Conservation (phyloP, 1,284 basidiomycete genomes). For the Ceraceosorus guamensis region DNA sequence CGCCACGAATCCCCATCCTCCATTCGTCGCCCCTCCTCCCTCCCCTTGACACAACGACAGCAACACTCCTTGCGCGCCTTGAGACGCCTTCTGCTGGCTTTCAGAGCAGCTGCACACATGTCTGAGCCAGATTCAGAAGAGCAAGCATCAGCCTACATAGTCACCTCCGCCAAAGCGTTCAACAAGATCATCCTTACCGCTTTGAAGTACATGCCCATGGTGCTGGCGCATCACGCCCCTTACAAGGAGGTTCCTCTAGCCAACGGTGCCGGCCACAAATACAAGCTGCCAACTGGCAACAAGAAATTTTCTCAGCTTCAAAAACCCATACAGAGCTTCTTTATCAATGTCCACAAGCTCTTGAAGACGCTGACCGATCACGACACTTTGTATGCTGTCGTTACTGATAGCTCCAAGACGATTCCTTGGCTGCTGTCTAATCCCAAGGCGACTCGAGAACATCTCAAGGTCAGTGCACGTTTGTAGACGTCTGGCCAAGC, state of each 20-base stretch:
- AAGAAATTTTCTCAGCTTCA: conserved; percentile 61
- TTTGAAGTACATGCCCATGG: conserved; percentile 81
- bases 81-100: conserved; percentile 63
- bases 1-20: neutral
- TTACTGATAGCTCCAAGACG: conserved; percentile 43
- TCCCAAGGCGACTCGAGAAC: conserved; percentile 34
- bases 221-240: conserved; percentile 79
- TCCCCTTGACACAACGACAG: conserved; percentile 49
- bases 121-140: conserved; percentile 18
- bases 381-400: conserved; percentile 56
- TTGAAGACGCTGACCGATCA: conserved; percentile 37
- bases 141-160: conserved; percentile 25
- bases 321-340: conserved; percentile 69
- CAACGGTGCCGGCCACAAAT: conserved; percentile 20
- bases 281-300: conserved; percentile 52
- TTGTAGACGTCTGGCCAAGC: neutral
- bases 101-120: conserved; percentile 39
- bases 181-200: conserved; percentile 83
- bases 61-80: conserved; percentile 78
- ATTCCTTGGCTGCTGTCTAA: conserved; percentile 40
- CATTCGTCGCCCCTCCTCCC: too few relatives aligned
- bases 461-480: conserved; percentile 23
- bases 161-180: conserved; percentile 55
- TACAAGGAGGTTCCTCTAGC: conserved; percentile 58
- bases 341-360: conserved; percentile 37